phyloP scores from a whole-genome alignment of 306 rosid genomes.

The Cicer bijugum region DNA sequence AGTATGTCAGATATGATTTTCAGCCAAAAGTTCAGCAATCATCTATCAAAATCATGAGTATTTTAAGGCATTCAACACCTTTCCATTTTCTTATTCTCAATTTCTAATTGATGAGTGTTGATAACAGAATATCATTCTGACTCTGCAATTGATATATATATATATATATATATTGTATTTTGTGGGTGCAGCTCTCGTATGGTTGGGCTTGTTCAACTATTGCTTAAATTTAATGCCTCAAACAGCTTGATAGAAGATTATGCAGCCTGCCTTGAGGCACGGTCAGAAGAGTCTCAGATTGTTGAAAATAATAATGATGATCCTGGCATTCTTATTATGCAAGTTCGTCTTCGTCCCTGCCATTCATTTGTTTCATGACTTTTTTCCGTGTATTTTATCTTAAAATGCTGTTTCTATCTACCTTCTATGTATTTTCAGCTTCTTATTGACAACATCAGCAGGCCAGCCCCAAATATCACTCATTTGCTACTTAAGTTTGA shows the following conservation, averaged over 20 bases:
- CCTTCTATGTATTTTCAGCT: constrained; percentile 64
- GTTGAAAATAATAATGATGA: constrained; percentile 74
- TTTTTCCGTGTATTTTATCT: constrained; percentile 17
- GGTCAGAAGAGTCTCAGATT: constrained; percentile 75
- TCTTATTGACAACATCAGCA: constrained; percentile 83
- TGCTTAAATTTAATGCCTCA: constrained; percentile 79
- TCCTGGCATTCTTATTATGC: constrained; percentile 94
- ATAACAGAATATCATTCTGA: constrained; percentile 25
- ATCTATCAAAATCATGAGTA: constrained; percentile 94
- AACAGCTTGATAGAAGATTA: constrained; percentile 90
- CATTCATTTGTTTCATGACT: constrained; percentile 24
- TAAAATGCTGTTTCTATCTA: constrained; percentile 13
- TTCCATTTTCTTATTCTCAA: constrained; percentile 35
- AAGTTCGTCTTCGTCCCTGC: constrained; percentile 55
- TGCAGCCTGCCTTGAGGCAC: constrained; percentile 95
- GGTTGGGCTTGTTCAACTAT: constrained; percentile 85
- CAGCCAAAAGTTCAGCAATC: constrained; percentile 83
- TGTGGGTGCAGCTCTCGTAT: constrained; percentile 84
- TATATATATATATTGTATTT: background rate
- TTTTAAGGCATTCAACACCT: constrained; percentile 69
- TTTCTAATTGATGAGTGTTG: constrained; percentile 33
- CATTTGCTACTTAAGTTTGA: constrained; percentile 92
- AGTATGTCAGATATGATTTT: constrained; percentile 95
- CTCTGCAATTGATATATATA: constrained; percentile 26
- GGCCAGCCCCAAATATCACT: constrained; percentile 89